A percentile compares a stretch with the other conserved stretches of the same genome.
These are phyloP conservation scores for Microstegium vimineum DNA, from an alignment of 176 grass and related monocot species.

Conservation along the genomic window DNA sequence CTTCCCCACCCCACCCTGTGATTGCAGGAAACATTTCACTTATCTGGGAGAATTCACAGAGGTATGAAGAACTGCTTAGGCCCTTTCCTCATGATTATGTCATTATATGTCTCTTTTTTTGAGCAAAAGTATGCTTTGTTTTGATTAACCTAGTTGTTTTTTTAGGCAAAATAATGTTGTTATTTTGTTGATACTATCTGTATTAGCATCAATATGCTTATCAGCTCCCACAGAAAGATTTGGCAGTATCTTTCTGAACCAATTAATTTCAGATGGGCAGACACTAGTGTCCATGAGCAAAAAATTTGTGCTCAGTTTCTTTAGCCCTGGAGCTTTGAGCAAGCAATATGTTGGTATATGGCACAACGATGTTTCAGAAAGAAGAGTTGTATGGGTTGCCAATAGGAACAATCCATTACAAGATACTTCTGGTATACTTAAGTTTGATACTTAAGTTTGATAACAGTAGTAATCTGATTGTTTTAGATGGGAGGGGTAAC, in stretches of 20 bases:
- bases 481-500: constrained; percentile 34
- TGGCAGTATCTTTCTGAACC: constrained; percentile 26
- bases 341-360: constrained; percentile 59
- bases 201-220: too few relatives aligned
- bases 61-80: constrained; percentile 5
- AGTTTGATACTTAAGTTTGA: too few relatives aligned
- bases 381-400: constrained; percentile 47
- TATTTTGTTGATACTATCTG: too few relatives aligned
- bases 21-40: not conserved
- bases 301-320: constrained; percentile 50
- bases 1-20: not conserved
- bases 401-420: constrained; percentile 44
- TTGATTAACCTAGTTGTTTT: too few relatives aligned
- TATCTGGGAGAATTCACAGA: not conserved
- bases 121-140: not conserved
- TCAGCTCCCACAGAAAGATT: too few relatives aligned
- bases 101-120: not conserved
- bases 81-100: not conserved
- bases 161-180: too few relatives aligned
- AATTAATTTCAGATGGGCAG: constrained; percentile 47
- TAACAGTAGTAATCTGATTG: constrained; percentile 31
- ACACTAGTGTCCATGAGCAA: constrained; percentile 22
- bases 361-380: not conserved
- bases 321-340: constrained; percentile 32
- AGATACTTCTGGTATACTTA: constrained; percentile 37